Percentiles rank a stretch among this genome's conserved stretches.
These are phyloP conservation scores for Magnusiomyces tetraspermus DNA, from an alignment of 1,139 yeast genomes.

Conservation along the genomic window DNA sequence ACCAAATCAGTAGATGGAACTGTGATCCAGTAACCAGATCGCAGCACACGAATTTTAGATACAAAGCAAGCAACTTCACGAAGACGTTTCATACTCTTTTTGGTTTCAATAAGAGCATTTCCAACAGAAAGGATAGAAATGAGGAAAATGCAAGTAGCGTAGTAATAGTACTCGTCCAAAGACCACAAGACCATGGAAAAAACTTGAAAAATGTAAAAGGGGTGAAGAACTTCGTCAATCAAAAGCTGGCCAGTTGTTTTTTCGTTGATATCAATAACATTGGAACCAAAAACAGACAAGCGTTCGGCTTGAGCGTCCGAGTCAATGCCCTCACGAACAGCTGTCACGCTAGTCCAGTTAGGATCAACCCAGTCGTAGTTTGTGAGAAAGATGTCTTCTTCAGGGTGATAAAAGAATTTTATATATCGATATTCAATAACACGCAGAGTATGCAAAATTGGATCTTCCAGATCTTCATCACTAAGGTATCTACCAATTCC, in stretches of 20 bases:
- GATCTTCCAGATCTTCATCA: conserved; percentile 37
- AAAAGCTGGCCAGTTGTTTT: conserved; percentile 57
- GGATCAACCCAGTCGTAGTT: conserved; percentile 81
- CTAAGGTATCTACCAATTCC: conserved; percentile 16
- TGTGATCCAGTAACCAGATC: conserved; percentile 91
- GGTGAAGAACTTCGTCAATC: conserved; percentile 84
- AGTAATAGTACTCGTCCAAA: conserved; percentile 82
- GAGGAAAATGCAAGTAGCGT: conserved; percentile 82
- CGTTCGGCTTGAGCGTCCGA: conserved; percentile 63
- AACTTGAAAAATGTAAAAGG: conserved; percentile 88
- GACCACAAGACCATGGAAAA: conserved; percentile 89
- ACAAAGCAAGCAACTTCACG: conserved; percentile 62
- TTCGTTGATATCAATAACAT: conserved; percentile 66
- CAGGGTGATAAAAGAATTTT: conserved; percentile 71
- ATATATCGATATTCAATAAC: conserved; percentile 75
- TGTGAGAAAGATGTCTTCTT: conserved; percentile 75
- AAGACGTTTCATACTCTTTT: conserved; percentile 59
- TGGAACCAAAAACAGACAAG: conserved; percentile 62
- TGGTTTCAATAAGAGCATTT: conserved; percentile 78
- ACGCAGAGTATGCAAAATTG: conserved; percentile 59
- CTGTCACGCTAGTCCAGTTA: conserved; percentile 53
- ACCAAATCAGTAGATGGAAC: conserved; percentile 72
- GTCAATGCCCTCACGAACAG: conserved; percentile 61
- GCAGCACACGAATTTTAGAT: conserved; percentile 80
- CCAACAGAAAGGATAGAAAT: conserved; percentile 73